A percentile compares a stretch with the other conserved stretches of the same genome.
Conservation (phyloP, 805 yeast genomes). For the Ogataea nitratoaversa region DNA sequence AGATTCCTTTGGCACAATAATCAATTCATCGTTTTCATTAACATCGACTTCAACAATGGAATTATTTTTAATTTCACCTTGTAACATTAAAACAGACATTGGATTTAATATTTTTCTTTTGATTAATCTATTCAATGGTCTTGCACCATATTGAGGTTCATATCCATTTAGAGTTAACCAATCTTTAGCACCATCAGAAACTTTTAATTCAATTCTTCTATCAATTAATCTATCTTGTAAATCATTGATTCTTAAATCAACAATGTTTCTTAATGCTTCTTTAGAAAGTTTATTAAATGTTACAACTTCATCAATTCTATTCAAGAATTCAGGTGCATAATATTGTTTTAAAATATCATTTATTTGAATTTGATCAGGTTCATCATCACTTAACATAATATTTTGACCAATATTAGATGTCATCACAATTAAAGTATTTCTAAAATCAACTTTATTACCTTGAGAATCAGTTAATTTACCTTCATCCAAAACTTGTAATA, state of each 20-base stretch:
- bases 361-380: conserved; percentile 52
- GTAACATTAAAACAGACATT: conserved; percentile 72
- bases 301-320: conserved; percentile 89
- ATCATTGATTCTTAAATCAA: conserved; percentile 79
- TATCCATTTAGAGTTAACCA: conserved; percentile 86
- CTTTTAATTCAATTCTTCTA: conserved; percentile 59
- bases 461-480: conserved; percentile 93
- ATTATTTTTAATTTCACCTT: conserved; percentile 66
- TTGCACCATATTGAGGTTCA: conserved; percentile 89
- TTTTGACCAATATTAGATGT: conserved; percentile 97
- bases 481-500: conserved; percentile 91
- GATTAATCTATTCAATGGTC: conserved; percentile 89
- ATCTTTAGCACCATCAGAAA: conserved; percentile 61
- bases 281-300: conserved; percentile 89
- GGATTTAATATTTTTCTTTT: conserved; percentile 86
- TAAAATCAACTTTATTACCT: conserved; percentile 90
- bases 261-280: conserved; percentile 68
- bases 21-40: conserved; percentile 29
- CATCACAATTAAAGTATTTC: conserved; percentile 93
- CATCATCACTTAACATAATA: conserved; percentile 64
- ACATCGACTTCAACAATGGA: conserved; percentile 52
- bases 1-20: conserved; percentile 5
- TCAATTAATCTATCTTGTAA: conserved; percentile 74
- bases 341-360: conserved; percentile 60
- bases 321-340: conserved; percentile 94